These are phyloP conservation scores for Candida quercuum DNA, from an alignment of 805 yeast genomes.

Conservation along the genomic window DNA sequence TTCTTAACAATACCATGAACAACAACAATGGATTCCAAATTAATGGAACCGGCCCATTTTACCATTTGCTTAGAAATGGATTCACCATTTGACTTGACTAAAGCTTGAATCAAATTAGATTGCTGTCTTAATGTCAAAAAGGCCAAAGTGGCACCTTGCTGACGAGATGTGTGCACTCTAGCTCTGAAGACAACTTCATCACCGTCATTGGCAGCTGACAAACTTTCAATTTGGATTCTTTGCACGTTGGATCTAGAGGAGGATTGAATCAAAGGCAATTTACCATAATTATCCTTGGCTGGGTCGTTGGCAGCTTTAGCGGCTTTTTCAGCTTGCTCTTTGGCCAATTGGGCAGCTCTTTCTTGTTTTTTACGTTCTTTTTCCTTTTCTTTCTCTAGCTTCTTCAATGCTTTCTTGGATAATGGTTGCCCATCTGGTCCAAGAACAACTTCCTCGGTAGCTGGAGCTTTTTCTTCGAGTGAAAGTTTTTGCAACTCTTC, in stretches of 20 bases:
- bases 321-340: conserved; percentile 65
- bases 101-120: conserved; percentile 73
- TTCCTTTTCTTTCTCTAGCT: conserved; percentile 88
- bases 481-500: conserved; percentile 11
- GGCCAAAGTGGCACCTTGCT: conserved; percentile 93
- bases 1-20: conserved; percentile 82
- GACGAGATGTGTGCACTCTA: conserved; percentile 87
- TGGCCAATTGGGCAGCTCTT: conserved; percentile 82
- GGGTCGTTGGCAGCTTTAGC: conserved; percentile 76
- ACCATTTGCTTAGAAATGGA: conserved; percentile 90
- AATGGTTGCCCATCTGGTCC: conserved; percentile 73
- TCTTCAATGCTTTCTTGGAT: conserved; percentile 92
- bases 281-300: conserved; percentile 86
- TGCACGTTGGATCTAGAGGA: conserved; percentile 55
- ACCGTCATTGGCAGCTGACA: conserved; percentile 63
- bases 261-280: conserved; percentile 81
- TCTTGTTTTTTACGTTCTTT: conserved; percentile 92
- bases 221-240: conserved; percentile 53
- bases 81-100: conserved; percentile 70
- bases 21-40: conserved; percentile 85
- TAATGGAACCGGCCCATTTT: conserved; percentile 87
- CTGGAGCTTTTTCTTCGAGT: conserved; percentile 25
- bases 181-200: conserved; percentile 84
- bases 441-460: conserved; percentile 46
- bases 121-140: conserved; percentile 93